Evolutionary conservation across 2,329 filamentous ascomycete species (phyloP), one percentile per base, ranked within the genome.

Genomic region (Fusarium anthophilum): DNA sequence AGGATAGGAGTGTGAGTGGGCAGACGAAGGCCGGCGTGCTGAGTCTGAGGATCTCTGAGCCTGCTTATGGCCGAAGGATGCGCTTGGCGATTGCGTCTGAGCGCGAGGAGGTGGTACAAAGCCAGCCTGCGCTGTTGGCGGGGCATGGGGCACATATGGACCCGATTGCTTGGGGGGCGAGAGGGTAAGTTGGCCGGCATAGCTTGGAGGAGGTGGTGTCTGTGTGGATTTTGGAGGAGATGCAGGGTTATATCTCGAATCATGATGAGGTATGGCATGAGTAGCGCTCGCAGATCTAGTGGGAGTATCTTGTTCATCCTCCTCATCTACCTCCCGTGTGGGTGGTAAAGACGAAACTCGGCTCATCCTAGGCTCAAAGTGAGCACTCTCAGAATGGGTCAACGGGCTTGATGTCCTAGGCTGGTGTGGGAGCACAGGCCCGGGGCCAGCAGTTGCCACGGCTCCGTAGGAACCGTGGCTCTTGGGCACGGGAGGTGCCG

Each of bases 361-460:
- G 48, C 86, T 89, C 13, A 89, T 78, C 51, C 86, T 85, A 18
- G 87, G 84, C 73, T 91, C 90, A 72, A 89, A 87, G 3, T 87
- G 87, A 41, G 87, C 87, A 74, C 84, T 88, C 78, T 92, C 90
- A 66, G 91, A 91, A 74, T 92, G 89, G 11, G 90, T 90, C 66
- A 92, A 80, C 2, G 91, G 91, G 72, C 91, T 92, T 4, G 90
- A 92, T 4, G 91, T 92, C 71, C 91, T 85, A 14, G 91, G 90
- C 70, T 90, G 86, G 76, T 92, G 89, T 53, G 89, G 83, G 45
- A 91, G 82, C 43, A 85, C 80, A 20, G 88, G 82, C 32, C 87
- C 84, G 14, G 85, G 81, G 3, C 80, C 81, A 12, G 83, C 76
- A 32, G 79, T 73, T 35, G 78, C 75, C 20, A 83, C 77, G 22